A percentile compares a stretch with the other conserved stretches of the same genome.
phyloP scores from a whole-genome alignment of 2,329 filamentous ascomycete genomes.

The Exophiala aquamarina region DNA sequence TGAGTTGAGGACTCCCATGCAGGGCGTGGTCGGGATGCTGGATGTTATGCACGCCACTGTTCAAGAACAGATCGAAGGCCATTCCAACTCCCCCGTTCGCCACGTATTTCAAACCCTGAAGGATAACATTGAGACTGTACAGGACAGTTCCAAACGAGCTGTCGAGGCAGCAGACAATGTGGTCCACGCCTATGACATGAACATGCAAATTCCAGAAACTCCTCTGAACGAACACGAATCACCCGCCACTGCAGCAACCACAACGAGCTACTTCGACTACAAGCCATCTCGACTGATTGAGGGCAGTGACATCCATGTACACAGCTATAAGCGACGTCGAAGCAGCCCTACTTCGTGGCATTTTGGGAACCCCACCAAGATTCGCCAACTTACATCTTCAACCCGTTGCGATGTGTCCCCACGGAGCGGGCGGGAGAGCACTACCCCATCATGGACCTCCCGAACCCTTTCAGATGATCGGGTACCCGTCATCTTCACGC shows the following conservation, averaged over 20 bases:
- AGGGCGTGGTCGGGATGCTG: slow-evolving; percentile 73
- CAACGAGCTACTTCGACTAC: slow-evolving; percentile 32
- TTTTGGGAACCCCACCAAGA: slow-evolving; percentile 36
- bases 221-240: slow-evolving; percentile 46
- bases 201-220: slow-evolving; percentile 71
- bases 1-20: slow-evolving; percentile 71
- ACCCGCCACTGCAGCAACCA: slow-evolving; percentile 30
- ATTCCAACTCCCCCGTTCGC: slow-evolving; percentile 51
- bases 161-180: slow-evolving; percentile 75
- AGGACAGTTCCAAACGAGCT: slow-evolving; percentile 70
- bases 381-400: slow-evolving; percentile 36
- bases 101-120: slow-evolving; percentile 63
- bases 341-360: slow-evolving; percentile 40
- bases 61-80: slow-evolving; percentile 61
- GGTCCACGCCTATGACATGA: slow-evolving; percentile 72
- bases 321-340: slow-evolving; percentile 46
- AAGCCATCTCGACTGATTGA: slow-evolving; percentile 43
- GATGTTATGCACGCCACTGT: slow-evolving; percentile 75
- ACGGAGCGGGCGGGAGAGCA: slow-evolving; percentile 4
- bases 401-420: slow-evolving; percentile 40
- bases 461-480: slow-evolving; percentile 13
- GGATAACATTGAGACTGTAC: slow-evolving; percentile 69
- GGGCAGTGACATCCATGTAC: slow-evolving; percentile 43
- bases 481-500: slow-evolving; percentile 15
- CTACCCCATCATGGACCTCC: slow-evolving; percentile 18